phyloP scores from a whole-genome alignment of 352 stramenopile species.

The Pythium brachiatum region DNA sequence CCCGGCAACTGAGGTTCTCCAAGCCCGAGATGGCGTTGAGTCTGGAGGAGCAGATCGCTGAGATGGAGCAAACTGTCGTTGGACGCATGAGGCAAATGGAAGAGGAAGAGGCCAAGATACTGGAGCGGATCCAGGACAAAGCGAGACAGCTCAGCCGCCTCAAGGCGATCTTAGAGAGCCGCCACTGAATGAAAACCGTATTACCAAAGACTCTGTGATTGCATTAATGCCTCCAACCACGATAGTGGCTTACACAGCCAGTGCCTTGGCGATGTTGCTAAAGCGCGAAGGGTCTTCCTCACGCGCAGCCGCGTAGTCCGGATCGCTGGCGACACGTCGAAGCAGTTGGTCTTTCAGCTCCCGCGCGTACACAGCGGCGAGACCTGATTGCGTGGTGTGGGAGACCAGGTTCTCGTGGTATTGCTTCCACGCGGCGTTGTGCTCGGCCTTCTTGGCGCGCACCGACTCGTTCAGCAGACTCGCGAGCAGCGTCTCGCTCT shows the following conservation, averaged over 20 bases:
- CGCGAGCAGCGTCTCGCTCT: constrained; percentile 55
- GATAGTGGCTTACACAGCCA: constrained; percentile 28
- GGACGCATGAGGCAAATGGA: constrained; percentile 38
- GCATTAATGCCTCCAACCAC: not conserved
- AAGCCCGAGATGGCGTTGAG: constrained; percentile 36
- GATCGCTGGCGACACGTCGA: constrained; percentile 46
- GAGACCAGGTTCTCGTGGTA: constrained; percentile 52
- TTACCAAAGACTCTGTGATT: not conserved
- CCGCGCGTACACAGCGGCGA: constrained; percentile 47
- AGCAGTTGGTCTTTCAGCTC: constrained; percentile 63
- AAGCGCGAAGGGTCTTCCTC: constrained; percentile 34
- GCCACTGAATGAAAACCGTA: not conserved
- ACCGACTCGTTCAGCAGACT: constrained; percentile 66
- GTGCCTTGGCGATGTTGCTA: constrained; percentile 47
- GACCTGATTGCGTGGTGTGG: constrained; percentile 45
- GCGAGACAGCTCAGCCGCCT: constrained; percentile 7
- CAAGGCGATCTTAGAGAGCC: constrained; percentile 5
- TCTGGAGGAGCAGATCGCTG: constrained; percentile 47
- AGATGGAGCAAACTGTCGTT: constrained; percentile 37
- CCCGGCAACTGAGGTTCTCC: constrained; percentile 29
- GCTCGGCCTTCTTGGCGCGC: constrained; percentile 52
- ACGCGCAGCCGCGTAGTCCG: constrained; percentile 49
- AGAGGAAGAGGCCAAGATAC: constrained; percentile 31
- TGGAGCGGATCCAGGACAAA: constrained; percentile 48
- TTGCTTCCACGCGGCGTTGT: constrained; percentile 51